phyloP scores from a whole-genome alignment of 2,329 filamentous ascomycete species.

The Alternaria panax region DNA sequence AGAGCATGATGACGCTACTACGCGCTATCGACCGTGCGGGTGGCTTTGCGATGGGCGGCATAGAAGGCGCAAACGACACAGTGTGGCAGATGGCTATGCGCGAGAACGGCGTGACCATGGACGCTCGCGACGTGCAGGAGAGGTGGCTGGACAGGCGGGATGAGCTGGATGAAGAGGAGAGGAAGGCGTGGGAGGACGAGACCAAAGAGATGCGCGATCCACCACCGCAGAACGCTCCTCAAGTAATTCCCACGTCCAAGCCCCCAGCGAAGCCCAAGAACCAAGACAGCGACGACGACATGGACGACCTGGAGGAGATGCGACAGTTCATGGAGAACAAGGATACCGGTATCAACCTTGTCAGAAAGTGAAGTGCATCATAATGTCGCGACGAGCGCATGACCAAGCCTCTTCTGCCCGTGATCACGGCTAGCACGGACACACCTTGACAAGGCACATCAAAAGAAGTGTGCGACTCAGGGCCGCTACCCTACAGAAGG shows the following conservation, averaged over 20 bases:
- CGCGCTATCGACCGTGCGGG: slow-evolving; percentile 89
- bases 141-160: slow-evolving; percentile 92
- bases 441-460: not conserved
- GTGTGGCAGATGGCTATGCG: slow-evolving; percentile 98
- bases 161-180: slow-evolving; percentile 82
- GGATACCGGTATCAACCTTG: slow-evolving; percentile 74
- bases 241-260: slow-evolving; percentile 7
- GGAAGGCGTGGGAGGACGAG: slow-evolving; percentile 77
- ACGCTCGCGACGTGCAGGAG: slow-evolving; percentile 90
- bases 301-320: slow-evolving; percentile 52
- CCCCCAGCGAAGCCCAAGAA: slow-evolving; percentile 10
- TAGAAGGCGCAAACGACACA: slow-evolving; percentile 91
- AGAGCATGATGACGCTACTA: slow-evolving; percentile 92
- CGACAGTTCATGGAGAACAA: slow-evolving; percentile 46
- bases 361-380: slow-evolving; percentile 60
- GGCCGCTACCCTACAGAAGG: not conserved
- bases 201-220: slow-evolving; percentile 56
- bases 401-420: not conserved
- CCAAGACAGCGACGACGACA: slow-evolving; percentile 41
- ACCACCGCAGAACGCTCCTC: slow-evolving; percentile 16
- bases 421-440: not conserved
- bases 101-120: slow-evolving; percentile 72
- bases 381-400: not conserved
- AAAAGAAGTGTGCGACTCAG: not conserved
- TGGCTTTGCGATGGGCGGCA: slow-evolving; percentile 89